These are phyloP conservation scores for Sporobolomyces pararoseus DNA, from an alignment of 768 basidiomycete species.

Conservation along the genomic window DNA sequence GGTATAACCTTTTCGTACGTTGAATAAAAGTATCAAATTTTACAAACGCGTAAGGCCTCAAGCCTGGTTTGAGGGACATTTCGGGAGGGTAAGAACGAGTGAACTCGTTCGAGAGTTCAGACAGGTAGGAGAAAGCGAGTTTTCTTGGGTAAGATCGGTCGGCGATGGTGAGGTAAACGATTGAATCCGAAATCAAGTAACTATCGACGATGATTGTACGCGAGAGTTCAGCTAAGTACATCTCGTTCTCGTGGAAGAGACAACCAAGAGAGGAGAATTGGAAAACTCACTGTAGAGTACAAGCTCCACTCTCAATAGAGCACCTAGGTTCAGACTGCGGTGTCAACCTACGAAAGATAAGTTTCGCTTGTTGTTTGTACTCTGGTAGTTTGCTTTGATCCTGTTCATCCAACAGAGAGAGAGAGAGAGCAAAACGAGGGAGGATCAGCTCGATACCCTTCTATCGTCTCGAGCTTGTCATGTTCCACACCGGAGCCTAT, in stretches of 20 bases:
- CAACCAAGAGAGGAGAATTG: neutral
- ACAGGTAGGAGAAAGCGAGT: constrained; percentile 93
- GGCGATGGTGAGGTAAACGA: constrained; percentile 89
- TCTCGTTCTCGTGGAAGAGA: neutral
- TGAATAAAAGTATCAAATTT: constrained; percentile 99
- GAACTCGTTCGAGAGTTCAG: constrained; percentile 96
- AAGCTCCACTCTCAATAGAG: constrained; percentile 91
- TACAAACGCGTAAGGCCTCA: constrained; percentile 98
- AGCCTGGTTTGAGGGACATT: constrained; percentile 67
- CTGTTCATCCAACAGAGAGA: constrained; percentile 75
- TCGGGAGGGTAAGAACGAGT: constrained; percentile 75
- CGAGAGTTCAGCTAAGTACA: neutral
- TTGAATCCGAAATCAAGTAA: constrained; percentile 90
- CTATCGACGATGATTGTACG: constrained; percentile 52
- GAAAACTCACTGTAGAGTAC: constrained; percentile 83
- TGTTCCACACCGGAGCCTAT: too few relatives aligned
- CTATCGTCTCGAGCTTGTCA: too few relatives aligned
- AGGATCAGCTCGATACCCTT: neutral
- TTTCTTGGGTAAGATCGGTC: constrained; percentile 82
- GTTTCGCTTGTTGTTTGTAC: constrained; percentile 96
- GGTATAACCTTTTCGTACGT: constrained; percentile 90
- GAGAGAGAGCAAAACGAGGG: neutral
- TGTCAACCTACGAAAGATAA: constrained; percentile 89
- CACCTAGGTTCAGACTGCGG: constrained; percentile 92
- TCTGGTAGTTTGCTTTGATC: constrained; percentile 90